phyloP scores from a whole-genome alignment of 2,329 filamentous ascomycete genomes.

The Neonectria sp. region DNA sequence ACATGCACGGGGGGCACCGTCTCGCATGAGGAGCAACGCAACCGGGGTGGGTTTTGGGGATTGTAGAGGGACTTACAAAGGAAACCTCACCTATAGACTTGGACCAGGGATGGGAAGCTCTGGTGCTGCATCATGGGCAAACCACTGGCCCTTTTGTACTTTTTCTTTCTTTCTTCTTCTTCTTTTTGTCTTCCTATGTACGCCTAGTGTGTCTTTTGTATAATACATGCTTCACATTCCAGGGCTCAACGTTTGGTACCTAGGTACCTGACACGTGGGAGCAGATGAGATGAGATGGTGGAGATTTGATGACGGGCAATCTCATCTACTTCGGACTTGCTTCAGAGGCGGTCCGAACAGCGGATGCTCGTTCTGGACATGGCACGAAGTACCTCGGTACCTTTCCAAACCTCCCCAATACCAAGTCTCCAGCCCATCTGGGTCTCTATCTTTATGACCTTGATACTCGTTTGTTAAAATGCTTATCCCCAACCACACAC shows the following conservation, averaged over 20 bases:
- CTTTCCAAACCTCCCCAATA: too few species aligned
- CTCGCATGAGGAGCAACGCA: conserved; percentile 29
- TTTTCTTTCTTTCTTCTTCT: conserved; percentile 5
- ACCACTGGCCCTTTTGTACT: conserved; percentile 21
- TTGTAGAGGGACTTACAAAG: conserved; percentile 29
- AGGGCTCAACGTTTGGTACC: neutral
- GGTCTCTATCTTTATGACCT: too few species aligned
- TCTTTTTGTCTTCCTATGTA: conserved; percentile 9
- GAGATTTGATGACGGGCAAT: neutral
- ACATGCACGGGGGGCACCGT: conserved; percentile 33
- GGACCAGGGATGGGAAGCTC: conserved; percentile 22
- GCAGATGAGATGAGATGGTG: neutral
- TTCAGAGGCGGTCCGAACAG: too few species aligned
- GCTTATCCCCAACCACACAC: too few species aligned
- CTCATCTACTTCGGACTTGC: too few species aligned
- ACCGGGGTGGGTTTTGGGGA: conserved; percentile 26
- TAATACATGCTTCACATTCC: conserved; percentile 18
- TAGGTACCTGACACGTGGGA: neutral
- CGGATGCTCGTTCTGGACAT: too few species aligned
- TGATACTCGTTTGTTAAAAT: too few species aligned
- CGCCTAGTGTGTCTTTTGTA: conserved; percentile 21
- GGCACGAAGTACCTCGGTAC: too few species aligned
- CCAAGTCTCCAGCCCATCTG: too few species aligned
- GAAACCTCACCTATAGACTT: conserved; percentile 33
- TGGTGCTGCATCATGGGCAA: conserved; percentile 21